Base-by-base conservation (phyloP, 768 basidiomycete species). In the Porpolomopsis calyptriformis region DNA sequence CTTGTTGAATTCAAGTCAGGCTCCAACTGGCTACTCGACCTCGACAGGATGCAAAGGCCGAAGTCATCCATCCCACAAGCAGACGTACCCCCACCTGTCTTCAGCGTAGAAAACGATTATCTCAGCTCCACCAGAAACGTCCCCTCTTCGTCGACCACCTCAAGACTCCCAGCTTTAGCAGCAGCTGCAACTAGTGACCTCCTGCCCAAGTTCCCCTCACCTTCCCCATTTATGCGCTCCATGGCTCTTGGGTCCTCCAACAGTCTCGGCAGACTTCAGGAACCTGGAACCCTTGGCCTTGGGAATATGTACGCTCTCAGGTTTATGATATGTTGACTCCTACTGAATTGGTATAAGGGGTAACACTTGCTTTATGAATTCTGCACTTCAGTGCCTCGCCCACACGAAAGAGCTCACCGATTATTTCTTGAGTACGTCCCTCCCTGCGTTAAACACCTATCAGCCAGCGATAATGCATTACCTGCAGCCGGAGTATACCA, bases 341-440 rank as follows among this genome's bases (percentile, higher is more conserved):
- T 49, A 48, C 49, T 47, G 29, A 60, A 47, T 43, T 46, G 8
- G 26, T 42, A 11, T 6, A 45, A 86, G 85, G 74, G 88, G 87
- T n/a, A 93, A 93, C 57, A 96, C 93, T 6, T 97, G 93, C 61
- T 99, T 98, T 68, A 98, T 99, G 96, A 99, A 98, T 63, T 93
- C 91, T 44, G 94, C 96, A 1, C 72, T 97, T 4, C 96, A 99
- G 60, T 98, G 96, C 64, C 77, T 99, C 44, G 85, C 85, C 20
- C 96, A 99, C 60, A 88, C 84, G 6, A 75, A 80, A 39, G 92
- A 97, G 58, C 73, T 99, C 19, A 77, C 79, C 9, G 82, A 93
- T 43, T 99, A 99, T 65, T 99, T 99, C 67, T 68, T 92, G 26
- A 85, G 91, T 92, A 60, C 43, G 55, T 49, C 68, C 45, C 18